A percentile compares a stretch with the other conserved stretches of the same genome.
Evolutionary conservation across 176 grass and related monocot genomes (phyloP).

Genomic region (Pontederia crassipes): DNA sequence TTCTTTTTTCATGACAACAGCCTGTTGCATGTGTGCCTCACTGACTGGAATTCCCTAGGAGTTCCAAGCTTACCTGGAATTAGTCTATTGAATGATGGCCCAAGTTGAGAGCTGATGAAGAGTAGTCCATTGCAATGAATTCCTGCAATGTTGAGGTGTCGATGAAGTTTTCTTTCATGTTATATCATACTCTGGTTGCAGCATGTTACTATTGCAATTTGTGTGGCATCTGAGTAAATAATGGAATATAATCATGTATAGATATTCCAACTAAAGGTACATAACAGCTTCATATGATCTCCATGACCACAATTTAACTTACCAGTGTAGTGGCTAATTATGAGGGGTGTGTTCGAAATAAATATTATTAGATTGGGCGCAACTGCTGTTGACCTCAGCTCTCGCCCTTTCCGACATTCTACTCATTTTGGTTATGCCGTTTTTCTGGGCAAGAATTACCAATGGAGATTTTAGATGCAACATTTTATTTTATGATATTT

Average conservation of each 20-base stretch:
- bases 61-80: not conserved
- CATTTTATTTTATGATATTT: no score
- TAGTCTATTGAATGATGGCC: not conserved
- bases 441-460: no score
- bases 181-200: not conserved
- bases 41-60: not conserved
- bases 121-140: no score
- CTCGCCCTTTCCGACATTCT: no score
- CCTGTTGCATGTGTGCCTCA: not conserved
- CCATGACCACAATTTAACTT: not conserved
- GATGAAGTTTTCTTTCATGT: no score
- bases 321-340: no score
- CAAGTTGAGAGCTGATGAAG: not conserved
- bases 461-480: no score
- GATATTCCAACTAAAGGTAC: not conserved
- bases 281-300: not conserved
- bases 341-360: no score
- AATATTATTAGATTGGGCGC: no score
- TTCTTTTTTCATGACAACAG: not conserved
- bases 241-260: constrained; percentile 3
- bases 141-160: no score
- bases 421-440: no score
- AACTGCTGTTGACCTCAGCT: no score
- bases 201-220: not conserved
- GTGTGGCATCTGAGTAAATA: not conserved